A percentile compares a stretch with the other conserved stretches of the same genome.
phyloP scores from a whole-genome alignment of 768 basidiomycete species.

The Suillus sp. region DNA sequence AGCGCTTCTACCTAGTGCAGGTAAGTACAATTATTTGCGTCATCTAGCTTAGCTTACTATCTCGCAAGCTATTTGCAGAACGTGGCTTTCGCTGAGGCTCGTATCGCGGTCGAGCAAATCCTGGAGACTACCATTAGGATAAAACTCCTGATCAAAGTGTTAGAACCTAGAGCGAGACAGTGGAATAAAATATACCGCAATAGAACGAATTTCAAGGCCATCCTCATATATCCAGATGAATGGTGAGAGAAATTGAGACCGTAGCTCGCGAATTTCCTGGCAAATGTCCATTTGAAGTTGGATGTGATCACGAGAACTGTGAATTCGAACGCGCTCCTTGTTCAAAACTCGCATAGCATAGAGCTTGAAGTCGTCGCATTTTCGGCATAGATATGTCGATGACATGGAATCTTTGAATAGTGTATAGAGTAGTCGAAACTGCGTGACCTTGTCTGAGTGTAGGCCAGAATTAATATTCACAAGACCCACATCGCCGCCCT shows the following conservation, averaged over 20 bases:
- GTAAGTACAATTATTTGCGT: neutral
- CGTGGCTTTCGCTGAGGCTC: conserved; percentile 37
- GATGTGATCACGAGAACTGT: conserved; percentile 19
- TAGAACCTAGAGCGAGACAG: conserved; percentile 13
- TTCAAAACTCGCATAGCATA: conserved; percentile 35
- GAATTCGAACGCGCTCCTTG: conserved; percentile 15
- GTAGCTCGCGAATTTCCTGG: conserved; percentile 37
- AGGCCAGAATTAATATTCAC: conserved; percentile 18
- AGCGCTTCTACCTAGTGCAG: conserved; percentile 41
- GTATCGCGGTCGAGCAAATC: conserved; percentile 37
- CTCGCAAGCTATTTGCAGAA: conserved; percentile 49
- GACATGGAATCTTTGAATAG: conserved; percentile 11
- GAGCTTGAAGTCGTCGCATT: conserved; percentile 33
- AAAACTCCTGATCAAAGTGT: conserved; percentile 35
- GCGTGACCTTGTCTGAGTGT: conserved; percentile 23
- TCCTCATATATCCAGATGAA: conserved; percentile 46
- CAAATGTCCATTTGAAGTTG: conserved; percentile 38
- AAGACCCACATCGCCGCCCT: conserved; percentile 8
- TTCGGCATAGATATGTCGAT: conserved; percentile 25
- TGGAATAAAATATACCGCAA: conserved; percentile 37
- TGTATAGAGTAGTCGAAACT: conserved; percentile 38
- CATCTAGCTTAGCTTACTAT: conserved; percentile 38
- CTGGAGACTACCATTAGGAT: conserved; percentile 33
- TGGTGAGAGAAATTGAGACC: conserved; percentile 40
- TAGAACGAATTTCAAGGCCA: conserved; percentile 39